Percentiles rank a stretch among this genome's conserved stretches.
Evolutionary conservation across 2,329 filamentous ascomycete species (phyloP).

Genomic region (Nemania sp.): DNA sequence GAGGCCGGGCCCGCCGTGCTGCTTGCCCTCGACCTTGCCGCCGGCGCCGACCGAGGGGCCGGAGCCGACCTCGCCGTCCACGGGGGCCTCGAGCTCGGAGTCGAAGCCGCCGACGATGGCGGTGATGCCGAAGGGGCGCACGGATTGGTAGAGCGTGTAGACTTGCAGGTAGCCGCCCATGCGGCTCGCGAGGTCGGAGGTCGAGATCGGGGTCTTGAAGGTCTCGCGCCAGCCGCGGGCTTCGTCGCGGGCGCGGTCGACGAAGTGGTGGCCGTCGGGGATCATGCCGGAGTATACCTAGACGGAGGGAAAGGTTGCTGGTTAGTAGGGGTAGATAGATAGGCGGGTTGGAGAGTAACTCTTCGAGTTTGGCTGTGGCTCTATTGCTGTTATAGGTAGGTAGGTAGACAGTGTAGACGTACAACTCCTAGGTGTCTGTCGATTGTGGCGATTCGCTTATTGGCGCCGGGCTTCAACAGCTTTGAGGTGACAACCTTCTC

Average conservation of each 20-base stretch:
- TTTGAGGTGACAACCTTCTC: constrained; percentile 98
- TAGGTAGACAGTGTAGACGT: constrained; percentile 55
- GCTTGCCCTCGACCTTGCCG: constrained; percentile 78
- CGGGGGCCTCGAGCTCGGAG: constrained; percentile 83
- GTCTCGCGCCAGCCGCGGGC: constrained; percentile 89
- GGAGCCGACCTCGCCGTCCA: constrained; percentile 89
- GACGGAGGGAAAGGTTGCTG: background rate
- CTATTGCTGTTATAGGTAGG: constrained; percentile 10
- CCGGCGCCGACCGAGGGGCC: constrained; percentile 84
- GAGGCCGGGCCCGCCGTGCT: constrained; percentile 86
- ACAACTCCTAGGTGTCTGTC: constrained; percentile 95
- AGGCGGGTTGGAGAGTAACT: too few species aligned
- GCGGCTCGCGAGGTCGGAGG: constrained; percentile 86
- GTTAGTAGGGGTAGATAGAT: background rate
- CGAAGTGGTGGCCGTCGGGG: constrained; percentile 94
- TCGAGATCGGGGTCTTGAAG: constrained; percentile 95
- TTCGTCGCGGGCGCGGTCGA: constrained; percentile 93
- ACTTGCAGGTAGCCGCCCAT: constrained; percentile 97
- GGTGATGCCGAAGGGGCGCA: constrained; percentile 96
- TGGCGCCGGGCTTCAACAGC: constrained; percentile 92
- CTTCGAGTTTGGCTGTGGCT: too few species aligned
- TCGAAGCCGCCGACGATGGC: constrained; percentile 95
- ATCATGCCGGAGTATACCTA: constrained; percentile 94
- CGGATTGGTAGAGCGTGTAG: constrained; percentile 96
- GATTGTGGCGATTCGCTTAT: constrained; percentile 96